Conservation (phyloP, 805 yeast species). For the Diddensiella caesifluorescens region DNA sequence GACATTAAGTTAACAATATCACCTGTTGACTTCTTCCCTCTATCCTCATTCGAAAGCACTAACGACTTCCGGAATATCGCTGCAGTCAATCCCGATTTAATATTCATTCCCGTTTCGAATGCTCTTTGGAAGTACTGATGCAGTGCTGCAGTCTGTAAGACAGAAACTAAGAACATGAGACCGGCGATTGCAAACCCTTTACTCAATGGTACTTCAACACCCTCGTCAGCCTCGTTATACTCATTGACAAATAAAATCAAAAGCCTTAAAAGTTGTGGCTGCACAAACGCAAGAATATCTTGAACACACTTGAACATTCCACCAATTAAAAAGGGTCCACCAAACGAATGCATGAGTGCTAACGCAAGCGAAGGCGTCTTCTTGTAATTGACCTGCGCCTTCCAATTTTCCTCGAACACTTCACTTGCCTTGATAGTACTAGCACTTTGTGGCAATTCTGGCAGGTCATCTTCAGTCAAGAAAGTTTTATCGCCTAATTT, state of each 20-base stretch:
- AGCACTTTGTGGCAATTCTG: constrained; percentile 65
- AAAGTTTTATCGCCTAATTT: constrained; percentile 62
- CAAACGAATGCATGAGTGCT: constrained; percentile 70
- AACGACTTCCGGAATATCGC: constrained; percentile 64
- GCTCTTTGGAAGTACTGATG: constrained; percentile 59
- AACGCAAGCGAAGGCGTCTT: constrained; percentile 44
- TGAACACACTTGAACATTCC: constrained; percentile 67
- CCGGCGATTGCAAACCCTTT: constrained; percentile 60
- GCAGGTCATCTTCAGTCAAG: constrained; percentile 56
- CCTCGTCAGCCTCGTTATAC: constrained; percentile 27
- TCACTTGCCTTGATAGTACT: constrained; percentile 50
- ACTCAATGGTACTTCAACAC: constrained; percentile 36
- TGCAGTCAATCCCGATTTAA: constrained; percentile 61
- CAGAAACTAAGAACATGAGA: constrained; percentile 56
- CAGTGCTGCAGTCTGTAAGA: constrained; percentile 54
- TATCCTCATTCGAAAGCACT: constrained; percentile 48
- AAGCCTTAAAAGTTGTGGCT: constrained; percentile 72
- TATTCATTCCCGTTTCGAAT: constrained; percentile 55
- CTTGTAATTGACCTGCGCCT: constrained; percentile 38
- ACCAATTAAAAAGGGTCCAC: constrained; percentile 61
- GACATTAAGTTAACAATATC: constrained; percentile 73
- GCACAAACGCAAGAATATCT: constrained; percentile 78
- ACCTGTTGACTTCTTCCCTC: constrained; percentile 61
- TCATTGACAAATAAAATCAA: constrained; percentile 59
- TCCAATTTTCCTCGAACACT: constrained; percentile 58